A percentile compares a stretch with the other conserved stretches of the same genome.
Evolutionary conservation across 306 rosid genomes (phyloP).

Genomic region (Dryas alaskensis): DNA sequence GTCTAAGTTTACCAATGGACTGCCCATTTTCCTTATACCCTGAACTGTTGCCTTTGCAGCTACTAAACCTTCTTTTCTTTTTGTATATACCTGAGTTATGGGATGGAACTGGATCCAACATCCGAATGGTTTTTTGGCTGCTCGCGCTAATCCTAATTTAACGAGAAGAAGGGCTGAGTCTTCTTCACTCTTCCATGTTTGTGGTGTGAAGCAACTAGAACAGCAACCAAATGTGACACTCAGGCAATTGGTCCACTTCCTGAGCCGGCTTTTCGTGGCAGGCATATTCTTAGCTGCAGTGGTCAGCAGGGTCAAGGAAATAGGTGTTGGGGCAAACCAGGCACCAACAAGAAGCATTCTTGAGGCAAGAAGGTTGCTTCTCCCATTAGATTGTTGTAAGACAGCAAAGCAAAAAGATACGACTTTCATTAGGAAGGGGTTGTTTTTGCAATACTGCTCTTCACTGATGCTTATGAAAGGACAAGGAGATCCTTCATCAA

Average conservation of each 20-base stretch:
- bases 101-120: constrained; percentile 81
- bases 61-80: constrained; percentile 58
- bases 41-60: constrained; percentile 66
- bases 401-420: constrained; percentile 50
- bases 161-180: constrained; percentile 68
- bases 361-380: constrained; percentile 49
- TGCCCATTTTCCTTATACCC: constrained; percentile 57
- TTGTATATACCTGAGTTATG: constrained; percentile 58
- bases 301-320: constrained; percentile 46
- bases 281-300: constrained; percentile 61
- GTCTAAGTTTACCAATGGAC: constrained; percentile 46
- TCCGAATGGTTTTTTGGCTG: constrained; percentile 46
- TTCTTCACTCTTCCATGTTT: constrained; percentile 67
- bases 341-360: constrained; percentile 74
- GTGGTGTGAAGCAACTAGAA: constrained; percentile 51
- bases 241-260: constrained; percentile 50
- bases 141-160: constrained; percentile 64
- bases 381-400: constrained; percentile 48
- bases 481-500: constrained; percentile 47
- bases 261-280: constrained; percentile 35
- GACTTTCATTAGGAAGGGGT: constrained; percentile 70
- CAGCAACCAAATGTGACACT: constrained; percentile 37
- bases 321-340: constrained; percentile 74
- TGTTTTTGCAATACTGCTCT: constrained; percentile 68
- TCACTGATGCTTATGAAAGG: constrained; percentile 49